These are phyloP conservation scores for Saccharomycopsis sp. DNA, from an alignment of 805 yeast genomes.

Conservation along the genomic window DNA sequence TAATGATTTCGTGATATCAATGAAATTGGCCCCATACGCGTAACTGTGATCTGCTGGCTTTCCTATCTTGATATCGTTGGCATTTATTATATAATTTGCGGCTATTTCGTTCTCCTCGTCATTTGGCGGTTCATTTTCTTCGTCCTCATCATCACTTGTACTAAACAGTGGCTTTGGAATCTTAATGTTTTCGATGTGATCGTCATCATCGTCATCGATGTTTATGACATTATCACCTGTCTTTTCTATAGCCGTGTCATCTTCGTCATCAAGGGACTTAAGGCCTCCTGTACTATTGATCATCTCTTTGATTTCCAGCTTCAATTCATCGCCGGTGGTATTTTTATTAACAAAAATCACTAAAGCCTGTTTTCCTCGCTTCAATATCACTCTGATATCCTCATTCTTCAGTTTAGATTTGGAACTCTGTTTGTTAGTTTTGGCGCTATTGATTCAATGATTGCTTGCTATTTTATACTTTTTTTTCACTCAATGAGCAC, in stretches of 20 bases:
- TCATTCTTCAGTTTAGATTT: slow-evolving; percentile 1
- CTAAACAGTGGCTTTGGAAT: background rate
- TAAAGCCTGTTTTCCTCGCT: slow-evolving; percentile 18
- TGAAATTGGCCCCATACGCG: slow-evolving; percentile 17
- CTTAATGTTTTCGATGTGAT: background rate
- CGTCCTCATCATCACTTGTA: slow-evolving; percentile 6
- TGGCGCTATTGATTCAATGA: background rate
- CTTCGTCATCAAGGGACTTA: slow-evolving; percentile 13
- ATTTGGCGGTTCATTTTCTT: background rate
- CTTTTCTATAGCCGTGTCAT: slow-evolving; percentile 12
- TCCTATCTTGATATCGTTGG: slow-evolving; percentile 12
- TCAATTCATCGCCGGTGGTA: slow-evolving; percentile 7
- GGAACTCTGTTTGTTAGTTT: background rate
- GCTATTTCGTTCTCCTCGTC: background rate
- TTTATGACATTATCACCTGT: slow-evolving; percentile 11
- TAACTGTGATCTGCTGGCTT: slow-evolving; percentile 10
- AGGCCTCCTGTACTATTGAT: slow-evolving; percentile 20
- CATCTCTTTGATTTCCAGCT: slow-evolving; percentile 14
- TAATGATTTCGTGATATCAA: background rate
- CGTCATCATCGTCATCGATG: slow-evolving; percentile 12
- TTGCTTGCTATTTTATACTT: no score
- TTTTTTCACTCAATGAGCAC: no score
- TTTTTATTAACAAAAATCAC: slow-evolving; percentile 4
- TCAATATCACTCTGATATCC: background rate
- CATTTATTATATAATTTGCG: background rate